Conservation (phyloP, 257 asterid species). For the Buddleja alternifolia region DNA sequence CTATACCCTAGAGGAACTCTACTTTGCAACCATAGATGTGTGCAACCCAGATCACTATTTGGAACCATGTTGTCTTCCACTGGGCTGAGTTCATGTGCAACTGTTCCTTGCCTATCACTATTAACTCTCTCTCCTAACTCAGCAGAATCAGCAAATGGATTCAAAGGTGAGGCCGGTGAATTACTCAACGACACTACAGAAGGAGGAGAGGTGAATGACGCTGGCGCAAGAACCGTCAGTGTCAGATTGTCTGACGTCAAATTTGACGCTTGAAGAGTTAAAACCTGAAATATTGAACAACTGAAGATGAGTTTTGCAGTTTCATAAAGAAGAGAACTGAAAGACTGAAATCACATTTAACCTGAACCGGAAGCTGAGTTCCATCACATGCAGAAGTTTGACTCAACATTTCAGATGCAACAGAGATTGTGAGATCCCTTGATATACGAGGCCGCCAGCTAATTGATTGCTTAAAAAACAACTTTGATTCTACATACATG, state of each 20-base stretch:
- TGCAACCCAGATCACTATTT: constrained; percentile 54
- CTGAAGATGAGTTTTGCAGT: constrained; percentile 18
- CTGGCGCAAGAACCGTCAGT: constrained; percentile 75
- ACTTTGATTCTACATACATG: constrained; percentile 54
- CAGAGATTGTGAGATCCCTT: constrained; percentile 70
- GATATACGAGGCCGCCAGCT: constrained; percentile 66
- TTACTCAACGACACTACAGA: constrained; percentile 61
- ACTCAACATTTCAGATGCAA: constrained; percentile 64
- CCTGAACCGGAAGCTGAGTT: constrained; percentile 70
- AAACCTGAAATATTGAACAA: constrained; percentile 48
- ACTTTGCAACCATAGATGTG: constrained; percentile 79
- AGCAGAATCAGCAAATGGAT: constrained; percentile 44
- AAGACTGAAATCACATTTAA: constrained; percentile 33
- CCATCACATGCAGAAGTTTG: constrained; percentile 54
- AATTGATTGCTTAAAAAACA: constrained; percentile 65
- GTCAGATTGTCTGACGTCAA: constrained; percentile 66
- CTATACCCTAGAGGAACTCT: constrained; percentile 72
- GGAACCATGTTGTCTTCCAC: constrained; percentile 36
- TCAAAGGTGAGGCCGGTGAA: constrained; percentile 52
- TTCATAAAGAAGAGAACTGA: constrained; percentile 28
- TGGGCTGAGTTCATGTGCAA: constrained; percentile 31
- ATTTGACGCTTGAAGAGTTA: constrained; percentile 76
- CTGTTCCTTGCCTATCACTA: constrained; percentile 33
- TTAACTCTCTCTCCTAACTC: constrained; percentile 37
- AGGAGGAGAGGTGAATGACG: constrained; percentile 68